phyloP scores from a whole-genome alignment of 495 filamentous ascomycete genomes.

The Bombardia bombarda region DNA sequence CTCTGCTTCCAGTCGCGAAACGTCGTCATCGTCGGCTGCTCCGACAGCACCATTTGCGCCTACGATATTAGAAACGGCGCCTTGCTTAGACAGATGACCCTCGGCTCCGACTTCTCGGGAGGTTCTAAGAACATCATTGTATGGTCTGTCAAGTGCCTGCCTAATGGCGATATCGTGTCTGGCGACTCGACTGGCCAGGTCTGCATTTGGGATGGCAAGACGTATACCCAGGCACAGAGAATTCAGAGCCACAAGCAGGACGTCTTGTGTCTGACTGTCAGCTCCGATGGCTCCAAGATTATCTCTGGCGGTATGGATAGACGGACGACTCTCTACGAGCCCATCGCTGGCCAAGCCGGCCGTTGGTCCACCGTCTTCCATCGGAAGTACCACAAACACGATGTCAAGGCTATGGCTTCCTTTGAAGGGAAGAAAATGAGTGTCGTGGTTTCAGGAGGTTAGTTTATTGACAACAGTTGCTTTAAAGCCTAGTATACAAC shows the following conservation, averaged over 20 bases:
- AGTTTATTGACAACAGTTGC: conserved; percentile 18
- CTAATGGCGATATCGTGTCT: conserved; percentile 83
- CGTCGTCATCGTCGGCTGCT: conserved; percentile 80
- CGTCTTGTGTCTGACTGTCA: conserved; percentile 73
- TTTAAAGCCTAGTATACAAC: neutral
- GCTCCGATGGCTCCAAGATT: conserved; percentile 73
- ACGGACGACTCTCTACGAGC: conserved; percentile 70
- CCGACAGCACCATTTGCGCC: conserved; percentile 82
- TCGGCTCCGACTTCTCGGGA: conserved; percentile 66
- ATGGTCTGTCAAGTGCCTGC: conserved; percentile 83
- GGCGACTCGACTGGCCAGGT: conserved; percentile 92
- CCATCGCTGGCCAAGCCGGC: conserved; percentile 46
- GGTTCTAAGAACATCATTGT: conserved; percentile 81
- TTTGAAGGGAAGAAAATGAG: conserved; percentile 80
- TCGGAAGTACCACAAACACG: conserved; percentile 75
- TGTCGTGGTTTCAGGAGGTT: conserved; percentile 87
- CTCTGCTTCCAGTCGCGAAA: conserved; percentile 80
- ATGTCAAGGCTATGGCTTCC: conserved; percentile 90
- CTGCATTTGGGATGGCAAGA: conserved; percentile 88
- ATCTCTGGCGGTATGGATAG: conserved; percentile 88
- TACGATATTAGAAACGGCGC: conserved; percentile 77
- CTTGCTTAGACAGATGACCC: conserved; percentile 68
- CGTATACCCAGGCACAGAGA: conserved; percentile 76
- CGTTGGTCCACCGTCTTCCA: conserved; percentile 84
- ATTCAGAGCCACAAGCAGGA: conserved; percentile 85